A percentile compares a stretch with the other conserved stretches of the same genome.
Conservation (phyloP, 169 alveolate genomes). For the Cystoisospora suis region DNA sequence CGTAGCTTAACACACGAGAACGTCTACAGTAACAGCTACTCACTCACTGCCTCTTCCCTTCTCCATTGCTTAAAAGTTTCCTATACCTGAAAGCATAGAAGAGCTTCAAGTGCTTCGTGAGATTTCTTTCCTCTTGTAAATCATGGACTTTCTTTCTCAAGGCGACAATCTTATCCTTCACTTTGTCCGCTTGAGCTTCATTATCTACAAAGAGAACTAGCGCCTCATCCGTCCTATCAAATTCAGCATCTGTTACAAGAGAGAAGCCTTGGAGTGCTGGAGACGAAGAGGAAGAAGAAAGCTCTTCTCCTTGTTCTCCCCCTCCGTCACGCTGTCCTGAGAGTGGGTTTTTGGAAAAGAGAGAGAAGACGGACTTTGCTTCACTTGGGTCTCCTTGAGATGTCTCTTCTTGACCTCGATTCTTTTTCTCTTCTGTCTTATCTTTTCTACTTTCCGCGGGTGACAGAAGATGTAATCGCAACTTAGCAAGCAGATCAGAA, state of each 20-base stretch:
- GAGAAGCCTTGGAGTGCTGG: not conserved
- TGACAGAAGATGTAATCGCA: no score
- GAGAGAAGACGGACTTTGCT: no score
- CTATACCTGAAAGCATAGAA: constrained; percentile 11
- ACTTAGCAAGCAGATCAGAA: no score
- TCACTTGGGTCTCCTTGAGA: not conserved
- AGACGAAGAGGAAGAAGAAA: not conserved
- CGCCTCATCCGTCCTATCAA: not conserved
- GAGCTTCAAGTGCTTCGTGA: not conserved
- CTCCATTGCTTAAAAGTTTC: no score
- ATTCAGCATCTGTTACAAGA: not conserved
- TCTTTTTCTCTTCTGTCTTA: not conserved
- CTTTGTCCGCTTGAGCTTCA: not conserved
- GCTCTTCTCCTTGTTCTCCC: not conserved
- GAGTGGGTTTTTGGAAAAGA: no score
- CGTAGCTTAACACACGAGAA: no score
- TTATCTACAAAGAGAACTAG: not conserved
- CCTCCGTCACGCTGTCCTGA: no score
- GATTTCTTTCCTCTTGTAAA: not conserved
- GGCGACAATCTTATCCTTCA: not conserved
- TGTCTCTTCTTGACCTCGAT: not conserved
- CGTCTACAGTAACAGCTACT: no score
- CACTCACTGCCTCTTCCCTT: no score
- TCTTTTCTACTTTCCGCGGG: not conserved
- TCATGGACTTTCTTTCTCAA: not conserved